A percentile compares a stretch with the other conserved stretches of the same genome.
Evolutionary conservation across 2,329 filamentous ascomycete genomes (phyloP).

Genomic region (Clonostachys chloroleuca): DNA sequence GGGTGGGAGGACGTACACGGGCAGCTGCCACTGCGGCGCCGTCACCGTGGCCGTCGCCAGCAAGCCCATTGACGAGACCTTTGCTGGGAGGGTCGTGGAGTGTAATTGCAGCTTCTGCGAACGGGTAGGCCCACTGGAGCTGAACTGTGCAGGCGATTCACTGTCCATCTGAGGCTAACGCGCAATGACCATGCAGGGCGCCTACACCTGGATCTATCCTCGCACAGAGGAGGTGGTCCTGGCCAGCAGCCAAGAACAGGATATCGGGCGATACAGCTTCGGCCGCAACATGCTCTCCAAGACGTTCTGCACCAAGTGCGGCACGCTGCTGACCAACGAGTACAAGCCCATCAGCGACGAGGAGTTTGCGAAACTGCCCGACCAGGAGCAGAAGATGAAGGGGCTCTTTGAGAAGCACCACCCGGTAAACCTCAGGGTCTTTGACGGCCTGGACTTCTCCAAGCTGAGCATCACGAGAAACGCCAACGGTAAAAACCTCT

Average conservation of each 20-base stretch:
- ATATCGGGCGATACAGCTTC: constrained; percentile 33
- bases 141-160: neutral
- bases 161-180: neutral
- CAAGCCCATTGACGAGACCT: constrained; percentile 33
- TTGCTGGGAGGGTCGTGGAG: constrained; percentile 20
- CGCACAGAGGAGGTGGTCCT: constrained; percentile 29
- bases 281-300: constrained; percentile 23
- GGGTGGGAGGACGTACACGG: constrained; percentile 35
- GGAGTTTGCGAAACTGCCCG: constrained; percentile 23
- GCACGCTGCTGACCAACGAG: constrained; percentile 32
- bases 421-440: constrained; percentile 31
- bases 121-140: constrained; percentile 20
- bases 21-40: constrained; percentile 49
- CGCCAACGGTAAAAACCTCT: constrained; percentile 16
- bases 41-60: constrained; percentile 35
- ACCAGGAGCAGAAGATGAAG: constrained; percentile 11
- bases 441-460: constrained; percentile 29
- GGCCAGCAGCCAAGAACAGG: constrained; percentile 24
- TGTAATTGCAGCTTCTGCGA: constrained; percentile 49
- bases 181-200: constrained; percentile 24
- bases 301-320: constrained; percentile 44
- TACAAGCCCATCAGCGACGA: constrained; percentile 21
- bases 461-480: constrained; percentile 9
- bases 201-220: constrained; percentile 39
- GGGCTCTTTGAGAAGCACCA: constrained; percentile 4